Percentiles rank a stretch among this genome's conserved stretches.
phyloP scores from a whole-genome alignment of 495 filamentous ascomycete species.

The Podospora pseudopauciseta region DNA sequence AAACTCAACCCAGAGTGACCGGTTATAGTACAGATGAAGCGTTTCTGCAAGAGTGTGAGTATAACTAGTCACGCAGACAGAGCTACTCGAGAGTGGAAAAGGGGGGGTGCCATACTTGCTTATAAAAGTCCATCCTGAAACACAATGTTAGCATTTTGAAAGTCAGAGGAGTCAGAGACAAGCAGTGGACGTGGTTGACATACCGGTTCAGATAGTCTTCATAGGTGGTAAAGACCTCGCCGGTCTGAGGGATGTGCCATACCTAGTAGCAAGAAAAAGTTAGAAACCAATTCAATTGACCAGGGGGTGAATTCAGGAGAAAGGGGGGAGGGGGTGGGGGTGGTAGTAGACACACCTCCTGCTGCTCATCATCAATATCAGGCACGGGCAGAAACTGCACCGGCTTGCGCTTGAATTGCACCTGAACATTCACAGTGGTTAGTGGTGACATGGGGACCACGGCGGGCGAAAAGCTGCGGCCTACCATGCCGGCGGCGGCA shows the following conservation, averaged over 20 bases:
- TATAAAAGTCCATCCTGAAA: conserved; percentile 84
- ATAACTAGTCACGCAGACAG: conserved; percentile 12
- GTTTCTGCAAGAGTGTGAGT: conserved; percentile 50
- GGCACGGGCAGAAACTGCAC: conserved; percentile 76
- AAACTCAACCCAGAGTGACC: conserved; percentile 91
- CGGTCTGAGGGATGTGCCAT: conserved; percentile 86
- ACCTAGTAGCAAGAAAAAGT: conserved; percentile 53
- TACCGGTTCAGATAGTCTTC: conserved; percentile 82
- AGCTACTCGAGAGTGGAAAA: neutral
- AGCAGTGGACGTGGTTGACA: conserved; percentile 19
- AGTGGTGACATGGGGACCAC: conserved; percentile 10
- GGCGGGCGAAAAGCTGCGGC: conserved; percentile 5
- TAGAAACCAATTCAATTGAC: conserved; percentile 15
- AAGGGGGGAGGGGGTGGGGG: neutral
- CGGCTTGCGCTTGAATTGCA: conserved; percentile 93
- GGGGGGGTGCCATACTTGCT: conserved; percentile 56
- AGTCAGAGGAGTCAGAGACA: neutral
- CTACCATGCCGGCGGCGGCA: conserved; percentile 30
- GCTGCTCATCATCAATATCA: conserved; percentile 70
- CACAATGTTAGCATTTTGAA: conserved; percentile 23
- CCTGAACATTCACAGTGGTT: conserved; percentile 50
- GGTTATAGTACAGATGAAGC: conserved; percentile 92
- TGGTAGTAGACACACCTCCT: conserved; percentile 56
- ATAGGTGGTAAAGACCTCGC: conserved; percentile 85
- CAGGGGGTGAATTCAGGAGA: neutral